These are phyloP conservation scores for Quercus agrifolia DNA, from an alignment of 306 rosid genomes.

Conservation along the genomic window DNA sequence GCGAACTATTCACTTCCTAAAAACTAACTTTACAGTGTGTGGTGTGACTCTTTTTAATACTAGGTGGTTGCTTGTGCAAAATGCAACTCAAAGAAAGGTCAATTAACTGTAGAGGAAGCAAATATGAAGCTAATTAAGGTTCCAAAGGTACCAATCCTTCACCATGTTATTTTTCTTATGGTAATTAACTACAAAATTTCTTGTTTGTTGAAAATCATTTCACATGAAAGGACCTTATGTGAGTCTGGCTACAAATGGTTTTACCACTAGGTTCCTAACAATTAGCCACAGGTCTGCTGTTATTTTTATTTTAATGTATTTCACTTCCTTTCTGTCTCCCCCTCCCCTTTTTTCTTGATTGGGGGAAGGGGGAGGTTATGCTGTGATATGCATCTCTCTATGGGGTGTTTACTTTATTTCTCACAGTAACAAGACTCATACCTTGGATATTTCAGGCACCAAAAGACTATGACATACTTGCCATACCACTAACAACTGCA, in stretches of 20 bases:
- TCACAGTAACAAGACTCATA: neutral
- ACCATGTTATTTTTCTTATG: neutral
- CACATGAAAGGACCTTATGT: neutral
- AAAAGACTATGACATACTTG: conserved; percentile 85
- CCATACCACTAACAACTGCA: conserved; percentile 84
- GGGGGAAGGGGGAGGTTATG: too few species aligned
- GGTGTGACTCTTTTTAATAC: conserved; percentile 20
- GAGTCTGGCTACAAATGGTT: neutral
- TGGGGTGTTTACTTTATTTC: conserved; percentile 1
- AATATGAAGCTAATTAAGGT: conserved; percentile 73
- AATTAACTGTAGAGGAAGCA: conserved; percentile 73
- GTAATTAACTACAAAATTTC: neutral
- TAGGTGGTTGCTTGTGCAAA: conserved; percentile 86
- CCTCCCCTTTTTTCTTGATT: neutral
- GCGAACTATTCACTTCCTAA: neutral
- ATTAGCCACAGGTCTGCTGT: neutral
- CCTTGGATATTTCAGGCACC: conserved; percentile 61
- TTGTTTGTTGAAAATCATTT: conserved; percentile 7
- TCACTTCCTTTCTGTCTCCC: neutral
- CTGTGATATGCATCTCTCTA: neutral
- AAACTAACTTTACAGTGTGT: conserved; percentile 2
- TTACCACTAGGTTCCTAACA: too few species aligned
- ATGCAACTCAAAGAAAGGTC: conserved; percentile 91
- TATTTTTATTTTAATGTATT: too few species aligned
- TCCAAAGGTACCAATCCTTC: conserved; percentile 65